Conservation (phyloP, 1,284 basidiomycete species). For the Entoloma clypeatum region DNA sequence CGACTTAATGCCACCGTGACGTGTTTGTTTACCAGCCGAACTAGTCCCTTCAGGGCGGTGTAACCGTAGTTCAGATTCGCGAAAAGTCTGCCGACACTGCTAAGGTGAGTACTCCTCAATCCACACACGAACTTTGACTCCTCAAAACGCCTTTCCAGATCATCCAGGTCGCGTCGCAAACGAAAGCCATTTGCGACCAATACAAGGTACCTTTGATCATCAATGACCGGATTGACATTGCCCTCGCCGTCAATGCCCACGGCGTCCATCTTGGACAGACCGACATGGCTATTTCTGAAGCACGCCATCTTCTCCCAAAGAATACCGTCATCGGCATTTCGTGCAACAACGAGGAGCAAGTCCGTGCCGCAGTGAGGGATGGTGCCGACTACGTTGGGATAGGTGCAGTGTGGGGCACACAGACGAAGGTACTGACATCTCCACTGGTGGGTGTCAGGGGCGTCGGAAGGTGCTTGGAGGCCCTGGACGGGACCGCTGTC, state of each 20-base stretch:
- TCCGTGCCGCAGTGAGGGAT: conserved; percentile 50
- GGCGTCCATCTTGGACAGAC: conserved; percentile 92
- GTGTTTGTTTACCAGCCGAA: conserved; percentile 7
- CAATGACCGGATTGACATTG: conserved; percentile 90
- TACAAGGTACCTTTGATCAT: conserved; percentile 86
- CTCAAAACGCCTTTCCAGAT: conserved; percentile 48
- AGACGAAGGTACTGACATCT: conserved; percentile 66
- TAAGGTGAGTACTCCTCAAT: conserved; percentile 45
- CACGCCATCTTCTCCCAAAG: conserved; percentile 67
- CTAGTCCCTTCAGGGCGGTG: conserved; percentile 79
- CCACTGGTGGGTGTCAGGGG: conserved; percentile 61
- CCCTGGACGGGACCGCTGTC: conserved; percentile 58
- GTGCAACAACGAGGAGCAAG: conserved; percentile 69
- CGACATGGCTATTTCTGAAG: conserved; percentile 76
- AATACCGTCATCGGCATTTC: conserved; percentile 80
- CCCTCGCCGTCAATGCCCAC: conserved; percentile 70
- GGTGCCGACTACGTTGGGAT: conserved; percentile 86
- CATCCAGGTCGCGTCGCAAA: conserved; percentile 68
- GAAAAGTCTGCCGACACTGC: conserved; percentile 81
- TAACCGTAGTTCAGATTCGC: conserved; percentile 86
- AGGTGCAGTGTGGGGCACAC: conserved; percentile 74
- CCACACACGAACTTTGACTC: conserved; percentile 2
- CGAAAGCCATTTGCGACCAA: conserved; percentile 74
- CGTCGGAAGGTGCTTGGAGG: conserved; percentile 61
- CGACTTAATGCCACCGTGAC: conserved; percentile 1